Conservation (phyloP, 2,329 filamentous ascomycete genomes). For the Neurospora sp. region DNA sequence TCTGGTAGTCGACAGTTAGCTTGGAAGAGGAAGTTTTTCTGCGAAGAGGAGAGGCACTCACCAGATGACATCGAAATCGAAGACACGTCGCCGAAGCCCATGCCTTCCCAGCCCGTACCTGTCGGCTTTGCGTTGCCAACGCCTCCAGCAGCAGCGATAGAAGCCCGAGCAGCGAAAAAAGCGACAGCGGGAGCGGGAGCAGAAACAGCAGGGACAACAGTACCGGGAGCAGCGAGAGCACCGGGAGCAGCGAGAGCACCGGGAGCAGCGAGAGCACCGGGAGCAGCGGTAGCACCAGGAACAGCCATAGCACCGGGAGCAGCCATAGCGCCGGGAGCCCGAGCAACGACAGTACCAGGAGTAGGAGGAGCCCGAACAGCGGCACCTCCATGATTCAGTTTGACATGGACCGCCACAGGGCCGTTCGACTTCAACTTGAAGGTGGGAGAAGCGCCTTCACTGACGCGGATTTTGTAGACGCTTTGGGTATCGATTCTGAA, state of each 20-base stretch:
- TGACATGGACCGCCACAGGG: not conserved
- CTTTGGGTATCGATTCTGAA: not conserved
- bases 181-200: not conserved
- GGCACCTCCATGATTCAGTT: not conserved
- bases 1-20: not conserved
- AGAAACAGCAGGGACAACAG: not conserved
- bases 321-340: not conserved
- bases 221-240: not conserved
- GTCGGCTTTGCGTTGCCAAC: not conserved
- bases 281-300: not conserved
- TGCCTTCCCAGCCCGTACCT: not conserved
- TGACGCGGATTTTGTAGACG: not conserved
- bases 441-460: not conserved
- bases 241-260: not conserved
- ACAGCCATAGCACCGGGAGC: fast-evolving
- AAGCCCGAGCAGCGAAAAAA: not conserved
- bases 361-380: not conserved
- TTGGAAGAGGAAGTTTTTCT: fast-evolving
- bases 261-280: too few species aligned
- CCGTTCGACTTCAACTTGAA: not conserved
- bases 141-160: not conserved
- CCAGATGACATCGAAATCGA: not conserved
- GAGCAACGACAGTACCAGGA: not conserved
- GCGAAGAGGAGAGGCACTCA: not conserved
- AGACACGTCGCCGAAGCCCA: not conserved